These are phyloP conservation scores for Trichoderma harzianum DNA, from an alignment of 2,329 filamentous ascomycete genomes.

Conservation along the genomic window DNA sequence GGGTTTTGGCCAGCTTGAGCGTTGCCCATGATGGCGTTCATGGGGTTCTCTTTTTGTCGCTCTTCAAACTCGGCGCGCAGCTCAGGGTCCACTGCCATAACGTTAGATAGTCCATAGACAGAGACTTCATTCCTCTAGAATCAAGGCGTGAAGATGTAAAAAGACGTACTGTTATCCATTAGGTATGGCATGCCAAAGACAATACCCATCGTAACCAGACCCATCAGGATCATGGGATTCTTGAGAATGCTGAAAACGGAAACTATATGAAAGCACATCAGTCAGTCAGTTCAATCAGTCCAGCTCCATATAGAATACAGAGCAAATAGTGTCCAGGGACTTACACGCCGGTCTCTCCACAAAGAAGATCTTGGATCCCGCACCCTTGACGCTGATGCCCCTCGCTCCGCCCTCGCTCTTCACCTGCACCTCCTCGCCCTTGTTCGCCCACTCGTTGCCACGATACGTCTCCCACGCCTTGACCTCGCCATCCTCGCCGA, in stretches of 20 bases:
- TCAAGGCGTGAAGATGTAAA: not conserved
- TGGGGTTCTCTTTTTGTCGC: conserved; percentile 72
- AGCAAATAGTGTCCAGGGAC: conserved; percentile 32
- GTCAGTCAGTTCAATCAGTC: not conserved
- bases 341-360: conserved; percentile 71
- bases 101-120: conserved; percentile 18
- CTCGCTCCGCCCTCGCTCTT: conserved; percentile 34
- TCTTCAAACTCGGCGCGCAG: conserved; percentile 89
- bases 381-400: conserved; percentile 58
- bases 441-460: conserved; percentile 87
- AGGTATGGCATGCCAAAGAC: conserved; percentile 94
- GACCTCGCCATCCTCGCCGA: conserved; percentile 48
- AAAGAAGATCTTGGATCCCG: conserved; percentile 71
- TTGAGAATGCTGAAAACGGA: conserved; percentile 79
- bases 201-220: conserved; percentile 73
- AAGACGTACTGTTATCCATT: conserved; percentile 83
- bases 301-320: not conserved
- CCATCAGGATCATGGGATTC: conserved; percentile 96
- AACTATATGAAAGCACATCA: conserved; percentile 45
- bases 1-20: conserved; percentile 38
- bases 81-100: conserved; percentile 83
- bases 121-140: not conserved
- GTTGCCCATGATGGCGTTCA: conserved; percentile 54
- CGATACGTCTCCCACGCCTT: conserved; percentile 80
- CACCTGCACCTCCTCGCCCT: conserved; percentile 59